Evolutionary conservation across 2,329 filamentous ascomycete species (phyloP).

Genomic region (Cercospora zeae-maydis): DNA sequence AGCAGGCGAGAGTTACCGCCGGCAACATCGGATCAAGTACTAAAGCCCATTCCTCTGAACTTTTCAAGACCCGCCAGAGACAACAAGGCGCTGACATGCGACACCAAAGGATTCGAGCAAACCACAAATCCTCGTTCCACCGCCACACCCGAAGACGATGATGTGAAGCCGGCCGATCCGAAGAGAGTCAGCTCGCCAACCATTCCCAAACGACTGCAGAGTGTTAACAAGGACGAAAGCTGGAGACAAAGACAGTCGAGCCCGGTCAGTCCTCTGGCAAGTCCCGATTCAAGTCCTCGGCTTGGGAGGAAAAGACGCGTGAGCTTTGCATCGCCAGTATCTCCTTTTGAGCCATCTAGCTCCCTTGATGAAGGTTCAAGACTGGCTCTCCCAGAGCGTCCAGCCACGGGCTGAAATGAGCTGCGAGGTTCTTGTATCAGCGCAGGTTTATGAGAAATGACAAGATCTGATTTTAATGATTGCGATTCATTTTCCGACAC

Average conservation of each 20-base stretch:
- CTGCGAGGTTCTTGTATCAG: background rate
- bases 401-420: background rate
- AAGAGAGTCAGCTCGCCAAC: slow-evolving; percentile 10
- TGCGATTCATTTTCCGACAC: slow-evolving; percentile 40
- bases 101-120: background rate
- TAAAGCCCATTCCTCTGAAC: background rate
- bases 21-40: background rate
- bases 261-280: slow-evolving; percentile 4
- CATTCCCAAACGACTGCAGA: background rate
- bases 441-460: background rate
- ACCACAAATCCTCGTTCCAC: background rate
- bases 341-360: background rate
- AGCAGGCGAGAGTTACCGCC: slow-evolving; percentile 3
- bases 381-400: background rate
- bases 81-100: background rate
- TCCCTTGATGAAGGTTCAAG: background rate
- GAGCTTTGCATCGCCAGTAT: slow-evolving; percentile 2
- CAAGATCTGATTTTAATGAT: background rate
- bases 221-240: background rate
- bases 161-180: background rate
- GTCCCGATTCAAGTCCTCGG: background rate
- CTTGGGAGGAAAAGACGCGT: background rate
- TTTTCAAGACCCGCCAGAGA: background rate
- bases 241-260: background rate
- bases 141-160: background rate